phyloP scores from a whole-genome alignment of 305 asterid species.

The Fraxinus xanthoxyloides region DNA sequence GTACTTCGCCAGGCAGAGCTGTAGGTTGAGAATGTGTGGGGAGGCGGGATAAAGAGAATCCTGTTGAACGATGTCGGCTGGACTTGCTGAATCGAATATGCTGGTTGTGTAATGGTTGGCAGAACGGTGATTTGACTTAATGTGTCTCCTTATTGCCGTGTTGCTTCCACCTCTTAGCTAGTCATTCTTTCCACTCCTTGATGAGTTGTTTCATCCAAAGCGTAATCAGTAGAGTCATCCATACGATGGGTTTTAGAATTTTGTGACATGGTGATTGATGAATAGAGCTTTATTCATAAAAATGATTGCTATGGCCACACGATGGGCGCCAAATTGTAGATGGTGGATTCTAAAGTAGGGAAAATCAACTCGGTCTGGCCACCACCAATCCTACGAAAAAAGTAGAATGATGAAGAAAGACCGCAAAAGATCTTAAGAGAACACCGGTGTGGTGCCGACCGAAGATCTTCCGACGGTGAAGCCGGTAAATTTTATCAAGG shows the following conservation, averaged over 20 bases:
- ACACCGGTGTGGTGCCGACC: background rate
- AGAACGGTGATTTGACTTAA: too few relatives aligned
- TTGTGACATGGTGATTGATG: background rate
- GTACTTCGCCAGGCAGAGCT: background rate
- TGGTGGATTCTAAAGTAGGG: too few relatives aligned
- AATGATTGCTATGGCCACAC: background rate
- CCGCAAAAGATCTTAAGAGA: background rate
- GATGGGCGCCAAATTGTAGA: background rate
- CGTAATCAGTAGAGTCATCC: background rate
- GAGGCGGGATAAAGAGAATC: background rate
- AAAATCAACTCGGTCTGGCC: background rate
- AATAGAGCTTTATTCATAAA: background rate
- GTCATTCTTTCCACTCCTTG: too few relatives aligned
- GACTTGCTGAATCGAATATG: too few relatives aligned
- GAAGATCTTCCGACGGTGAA: background rate
- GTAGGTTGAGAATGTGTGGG: background rate
- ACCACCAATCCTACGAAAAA: background rate
- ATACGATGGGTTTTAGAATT: too few relatives aligned
- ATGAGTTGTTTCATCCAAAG: background rate
- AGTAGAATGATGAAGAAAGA: background rate
- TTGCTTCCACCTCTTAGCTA: background rate
- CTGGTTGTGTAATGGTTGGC: background rate
- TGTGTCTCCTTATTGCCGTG: rapidly evolving
- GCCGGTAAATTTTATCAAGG: background rate
- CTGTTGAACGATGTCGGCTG: background rate